Conservation (phyloP, 2,329 filamentous ascomycete species). For the Diplodia scrobiculata region DNA sequence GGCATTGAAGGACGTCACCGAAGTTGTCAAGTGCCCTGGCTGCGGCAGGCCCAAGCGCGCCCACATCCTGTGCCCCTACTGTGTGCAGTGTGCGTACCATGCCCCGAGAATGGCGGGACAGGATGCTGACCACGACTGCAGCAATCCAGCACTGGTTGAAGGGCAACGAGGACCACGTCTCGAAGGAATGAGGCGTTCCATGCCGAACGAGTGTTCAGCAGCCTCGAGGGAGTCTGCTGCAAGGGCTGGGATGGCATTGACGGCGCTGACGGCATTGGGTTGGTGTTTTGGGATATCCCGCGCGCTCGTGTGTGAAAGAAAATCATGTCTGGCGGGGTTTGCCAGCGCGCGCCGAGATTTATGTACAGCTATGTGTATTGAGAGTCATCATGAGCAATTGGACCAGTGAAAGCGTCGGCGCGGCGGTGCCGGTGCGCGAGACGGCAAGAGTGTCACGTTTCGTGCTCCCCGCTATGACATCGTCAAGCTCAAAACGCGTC, state of each 20-base stretch:
- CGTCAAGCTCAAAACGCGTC: conserved; percentile 28
- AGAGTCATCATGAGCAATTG: conserved; percentile 8
- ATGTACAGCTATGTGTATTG: conserved; percentile 15
- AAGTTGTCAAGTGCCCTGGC: conserved; percentile 82
- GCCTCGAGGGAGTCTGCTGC: not conserved
- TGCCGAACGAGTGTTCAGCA: not conserved
- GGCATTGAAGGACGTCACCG: conserved; percentile 84
- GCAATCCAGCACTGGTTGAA: conserved; percentile 29
- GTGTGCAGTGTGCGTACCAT: conserved; percentile 69
- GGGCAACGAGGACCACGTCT: conserved; percentile 3
- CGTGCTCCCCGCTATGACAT: conserved; percentile 29
- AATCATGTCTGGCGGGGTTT: not conserved
- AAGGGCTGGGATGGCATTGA: conserved; percentile 13
- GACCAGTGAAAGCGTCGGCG: not conserved
- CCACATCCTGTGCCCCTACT: conserved; percentile 85
- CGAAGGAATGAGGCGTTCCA: not conserved
- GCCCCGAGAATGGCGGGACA: no score
- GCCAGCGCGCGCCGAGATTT: conserved; percentile 2
- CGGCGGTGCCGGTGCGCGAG: conserved; percentile 5
- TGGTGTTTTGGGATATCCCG: conserved; percentile 27
- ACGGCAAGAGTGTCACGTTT: conserved; percentile 18
- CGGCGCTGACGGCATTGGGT: conserved; percentile 28
- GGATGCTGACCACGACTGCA: not conserved
- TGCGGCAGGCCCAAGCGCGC: conserved; percentile 87
- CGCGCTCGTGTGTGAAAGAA: conserved; percentile 7